A percentile compares a stretch with the other conserved stretches of the same genome.
phyloP scores from a whole-genome alignment of 257 asterid genomes.

The Gentiana macrophylla region DNA sequence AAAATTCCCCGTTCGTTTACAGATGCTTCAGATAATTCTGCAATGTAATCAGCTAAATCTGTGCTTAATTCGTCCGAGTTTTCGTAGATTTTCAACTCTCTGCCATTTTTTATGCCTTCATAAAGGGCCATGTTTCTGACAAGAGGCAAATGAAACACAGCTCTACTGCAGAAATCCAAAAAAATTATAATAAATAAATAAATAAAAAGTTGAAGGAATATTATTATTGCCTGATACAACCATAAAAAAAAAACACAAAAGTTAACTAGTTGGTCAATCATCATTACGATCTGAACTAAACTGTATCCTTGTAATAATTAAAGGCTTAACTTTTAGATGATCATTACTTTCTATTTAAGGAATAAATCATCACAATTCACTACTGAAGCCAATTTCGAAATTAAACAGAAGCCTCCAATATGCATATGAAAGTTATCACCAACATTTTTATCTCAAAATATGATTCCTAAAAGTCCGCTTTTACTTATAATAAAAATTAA shows the following conservation, averaged over 20 bases:
- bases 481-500: background rate
- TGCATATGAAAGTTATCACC: background rate
- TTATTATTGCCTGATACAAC: conserved; percentile 8
- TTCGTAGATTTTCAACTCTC: conserved; percentile 58
- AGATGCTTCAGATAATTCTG: conserved; percentile 77
- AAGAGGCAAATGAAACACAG: conserved; percentile 13
- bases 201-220: conserved; percentile 8
- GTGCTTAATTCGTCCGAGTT: conserved; percentile 54
- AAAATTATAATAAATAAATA: conserved; percentile 3
- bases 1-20: conserved; percentile 83
- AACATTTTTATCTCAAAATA: no score
- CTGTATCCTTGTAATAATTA: background rate
- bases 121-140: conserved; percentile 55
- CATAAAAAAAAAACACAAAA: background rate
- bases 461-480: conserved; percentile 5
- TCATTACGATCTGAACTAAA: no score
- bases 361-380: no score
- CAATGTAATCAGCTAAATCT: conserved; percentile 78
- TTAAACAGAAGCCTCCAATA: background rate
- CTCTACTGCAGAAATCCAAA: conserved; percentile 16
- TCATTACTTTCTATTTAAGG: background rate
- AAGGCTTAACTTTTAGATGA: background rate
- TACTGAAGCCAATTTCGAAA: conserved; percentile 4
- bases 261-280: no score
- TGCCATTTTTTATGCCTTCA: conserved; percentile 42